Percentiles rank a stretch among this genome's conserved stretches.
These are phyloP conservation scores for Venustampulla echinocandica DNA, from an alignment of 495 filamentous ascomycete species.

Conservation along the genomic window DNA sequence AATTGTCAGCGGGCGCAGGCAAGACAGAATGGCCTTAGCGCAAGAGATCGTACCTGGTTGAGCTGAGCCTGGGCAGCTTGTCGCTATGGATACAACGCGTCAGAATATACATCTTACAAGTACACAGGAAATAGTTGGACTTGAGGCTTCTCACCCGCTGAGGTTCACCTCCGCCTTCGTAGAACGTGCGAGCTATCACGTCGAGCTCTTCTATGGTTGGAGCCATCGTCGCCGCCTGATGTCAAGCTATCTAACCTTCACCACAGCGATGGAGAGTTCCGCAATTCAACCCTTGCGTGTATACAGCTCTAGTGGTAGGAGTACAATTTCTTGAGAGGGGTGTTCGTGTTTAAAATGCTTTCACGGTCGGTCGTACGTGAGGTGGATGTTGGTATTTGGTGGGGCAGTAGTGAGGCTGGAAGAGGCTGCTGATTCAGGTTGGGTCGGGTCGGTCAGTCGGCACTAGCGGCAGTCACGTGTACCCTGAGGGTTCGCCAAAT, in stretches of 20 bases:
- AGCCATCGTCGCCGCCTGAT: constrained; percentile 33
- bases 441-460: not conserved
- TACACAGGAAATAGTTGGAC: no score
- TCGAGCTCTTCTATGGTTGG: constrained; percentile 83
- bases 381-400: constrained; percentile 5
- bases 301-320: constrained; percentile 18
- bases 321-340: constrained; percentile 5
- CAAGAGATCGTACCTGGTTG: constrained; percentile 64
- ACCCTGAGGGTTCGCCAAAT: not conserved
- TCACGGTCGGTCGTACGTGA: not conserved
- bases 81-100: constrained; percentile 54
- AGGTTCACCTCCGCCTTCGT: constrained; percentile 86
- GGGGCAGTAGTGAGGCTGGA: constrained; percentile 6
- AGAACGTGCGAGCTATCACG: constrained; percentile 90
- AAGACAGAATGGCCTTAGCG: constrained; percentile 1
- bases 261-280: constrained; percentile 9
- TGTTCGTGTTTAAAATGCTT: constrained; percentile 3
- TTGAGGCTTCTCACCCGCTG: no score
- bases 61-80: constrained; percentile 89
- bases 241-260: constrained; percentile 7
- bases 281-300: constrained; percentile 2
- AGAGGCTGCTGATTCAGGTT: not conserved
- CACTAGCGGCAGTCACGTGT: not conserved
- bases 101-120: constrained; percentile 4
- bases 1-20: constrained; percentile 22